phyloP scores from a whole-genome alignment of 2,329 filamentous ascomycete species.

The Grosmannia penicillata region DNA sequence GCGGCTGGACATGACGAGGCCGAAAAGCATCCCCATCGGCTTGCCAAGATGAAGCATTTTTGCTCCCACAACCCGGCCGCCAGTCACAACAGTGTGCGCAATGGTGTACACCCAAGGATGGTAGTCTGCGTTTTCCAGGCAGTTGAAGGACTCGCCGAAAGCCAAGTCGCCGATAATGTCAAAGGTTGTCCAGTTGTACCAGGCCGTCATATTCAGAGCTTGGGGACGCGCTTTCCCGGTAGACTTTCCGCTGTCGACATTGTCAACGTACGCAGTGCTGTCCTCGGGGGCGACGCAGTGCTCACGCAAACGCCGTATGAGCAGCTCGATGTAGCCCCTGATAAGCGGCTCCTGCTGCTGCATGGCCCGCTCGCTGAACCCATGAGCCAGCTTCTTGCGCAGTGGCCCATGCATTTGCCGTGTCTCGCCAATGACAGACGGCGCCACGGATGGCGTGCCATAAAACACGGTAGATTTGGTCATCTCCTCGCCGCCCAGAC shows the following conservation, averaged over 20 bases:
- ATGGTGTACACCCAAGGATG: constrained; percentile 15
- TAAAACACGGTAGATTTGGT: constrained; percentile 8
- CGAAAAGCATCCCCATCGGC: not conserved
- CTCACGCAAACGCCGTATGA: constrained; percentile 17
- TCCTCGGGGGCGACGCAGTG: constrained; percentile 6
- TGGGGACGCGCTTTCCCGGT: not conserved
- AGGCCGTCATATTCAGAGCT: constrained; percentile 1
- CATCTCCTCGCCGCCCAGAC: constrained; percentile 7
- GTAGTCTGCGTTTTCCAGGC: constrained; percentile 14
- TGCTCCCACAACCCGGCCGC: not conserved
- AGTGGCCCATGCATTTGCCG: constrained; percentile 19
- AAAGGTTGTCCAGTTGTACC: constrained; percentile 19
- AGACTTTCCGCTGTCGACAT: not conserved
- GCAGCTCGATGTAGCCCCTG: constrained; percentile 20
- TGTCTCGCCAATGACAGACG: constrained; percentile 12
- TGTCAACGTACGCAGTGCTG: no score
- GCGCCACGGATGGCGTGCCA: not conserved
- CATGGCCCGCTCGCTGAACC: constrained; percentile 24
- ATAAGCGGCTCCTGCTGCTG: constrained; percentile 26
- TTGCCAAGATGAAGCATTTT: not conserved
- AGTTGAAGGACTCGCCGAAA: constrained; percentile 25
- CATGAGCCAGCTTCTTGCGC: constrained; percentile 21
- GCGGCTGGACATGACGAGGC: not conserved
- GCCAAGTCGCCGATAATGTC: constrained; percentile 27
- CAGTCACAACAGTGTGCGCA: constrained; percentile 9